Base-by-base conservation (phyloP, 768 basidiomycete genomes). In the Amylocystis lapponica region DNA sequence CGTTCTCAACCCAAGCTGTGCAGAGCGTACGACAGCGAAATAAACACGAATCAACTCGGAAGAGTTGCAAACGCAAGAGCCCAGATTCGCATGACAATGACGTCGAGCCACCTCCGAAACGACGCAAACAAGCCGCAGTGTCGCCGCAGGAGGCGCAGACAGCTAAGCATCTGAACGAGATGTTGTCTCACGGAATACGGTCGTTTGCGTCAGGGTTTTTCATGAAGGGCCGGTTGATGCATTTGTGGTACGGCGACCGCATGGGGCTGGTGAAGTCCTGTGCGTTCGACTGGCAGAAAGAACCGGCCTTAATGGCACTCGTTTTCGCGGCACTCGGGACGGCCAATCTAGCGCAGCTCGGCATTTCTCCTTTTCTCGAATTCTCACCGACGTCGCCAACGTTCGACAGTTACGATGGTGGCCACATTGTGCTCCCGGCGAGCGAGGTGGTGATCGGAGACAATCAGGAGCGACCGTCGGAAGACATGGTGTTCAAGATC, bases 241-340 rank as follows among this genome's bases (percentile, higher is more conserved):
- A 42, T 2, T 44, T 63, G 5, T 59, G 55, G 54, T 65, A 63
- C 41, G 58, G 47, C 32, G 61, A 65, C 45, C 47, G 59, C 14
- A 34, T 46, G 12, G 55, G 57, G n/a, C 43, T 56, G 5, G 42
- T 57, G 16, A 47, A 45, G 16, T 42, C 54, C 9, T 27, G n/a
- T 2, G 10, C 20, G 8, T 65, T 62, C 45, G 27, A 59, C 36
- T 52, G 60, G 29, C 20, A 40, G 3, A 20, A 54, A 13, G 36
- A 51, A 1, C 47, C 49, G 13, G 19, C 46, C 5, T 36, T 36
- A 2, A 49, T 65, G 11, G 56, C 59, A 2, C 48, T 61, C 14
- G 40, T 54, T 8, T 32, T 54, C 11, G 60, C 50, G 39, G 55
- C 52, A 2, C 25, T 60, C 5, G 41, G 36, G n/a, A 13, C 27